These are phyloP conservation scores for Bretziella fagacearum DNA, from an alignment of 2,329 filamentous ascomycete genomes.

Conservation along the genomic window DNA sequence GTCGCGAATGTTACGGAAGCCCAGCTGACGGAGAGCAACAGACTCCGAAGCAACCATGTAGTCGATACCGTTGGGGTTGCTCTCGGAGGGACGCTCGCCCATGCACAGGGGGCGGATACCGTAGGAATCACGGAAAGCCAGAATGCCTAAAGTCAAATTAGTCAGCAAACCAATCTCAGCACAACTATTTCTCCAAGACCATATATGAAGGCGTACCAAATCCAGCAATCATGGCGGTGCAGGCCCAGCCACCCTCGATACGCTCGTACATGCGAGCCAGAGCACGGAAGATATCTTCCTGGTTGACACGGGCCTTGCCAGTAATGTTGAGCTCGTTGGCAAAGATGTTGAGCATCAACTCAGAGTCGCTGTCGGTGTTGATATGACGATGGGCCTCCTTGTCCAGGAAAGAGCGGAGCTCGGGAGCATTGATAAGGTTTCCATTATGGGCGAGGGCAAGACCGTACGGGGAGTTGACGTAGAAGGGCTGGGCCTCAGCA, in stretches of 20 bases:
- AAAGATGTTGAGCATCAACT: conserved; percentile 73
- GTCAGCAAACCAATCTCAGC: too few relatives aligned
- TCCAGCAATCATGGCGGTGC: conserved; percentile 65
- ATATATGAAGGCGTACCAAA: conserved; percentile 44
- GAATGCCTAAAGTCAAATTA: background rate
- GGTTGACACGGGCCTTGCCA: conserved; percentile 64
- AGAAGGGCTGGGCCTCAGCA: conserved; percentile 82
- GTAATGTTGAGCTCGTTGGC: conserved; percentile 67
- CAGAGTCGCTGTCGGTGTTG: conserved; percentile 80
- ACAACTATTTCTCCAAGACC: too few relatives aligned
- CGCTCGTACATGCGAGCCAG: conserved; percentile 54
- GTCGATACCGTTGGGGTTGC: conserved; percentile 46
- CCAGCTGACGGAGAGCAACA: conserved; percentile 64
- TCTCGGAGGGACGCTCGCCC: conserved; percentile 53
- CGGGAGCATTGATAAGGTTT: conserved; percentile 63
- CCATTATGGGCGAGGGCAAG: conserved; percentile 74
- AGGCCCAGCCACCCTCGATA: conserved; percentile 62
- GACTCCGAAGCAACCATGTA: conserved; percentile 90
- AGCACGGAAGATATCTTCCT: conserved; percentile 58
- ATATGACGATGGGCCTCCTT: conserved; percentile 67
- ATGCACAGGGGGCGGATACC: conserved; percentile 71
- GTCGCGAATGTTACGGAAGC: conserved; percentile 59
- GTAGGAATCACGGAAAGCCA: conserved; percentile 23
- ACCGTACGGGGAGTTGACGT: conserved; percentile 68
- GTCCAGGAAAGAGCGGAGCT: conserved; percentile 56